Evolutionary conservation across 2,329 filamentous ascomycete species (phyloP), one percentile per base, ranked within the genome.

Genomic region (Myriosclerotinia curreyana): DNA sequence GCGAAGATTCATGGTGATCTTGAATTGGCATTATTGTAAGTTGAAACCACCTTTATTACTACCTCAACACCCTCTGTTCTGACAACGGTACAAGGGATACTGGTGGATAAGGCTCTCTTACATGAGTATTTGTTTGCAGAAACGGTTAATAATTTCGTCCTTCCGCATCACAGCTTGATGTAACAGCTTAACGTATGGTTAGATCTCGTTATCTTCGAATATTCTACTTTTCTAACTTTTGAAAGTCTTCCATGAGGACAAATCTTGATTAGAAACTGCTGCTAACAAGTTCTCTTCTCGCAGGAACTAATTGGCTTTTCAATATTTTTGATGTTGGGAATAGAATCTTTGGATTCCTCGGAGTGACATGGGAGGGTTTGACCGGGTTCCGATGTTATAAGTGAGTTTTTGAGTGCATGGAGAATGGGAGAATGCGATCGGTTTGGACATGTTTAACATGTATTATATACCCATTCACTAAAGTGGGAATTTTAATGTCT

Each of bases 1-100:
- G 90, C 90, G 25, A 88, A 85, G 74, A 91, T 93, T 67, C 85
- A 91, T 70, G 92, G 92, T 73, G 92, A 96, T 78, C 78, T 96
- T 68, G 92, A 90, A 80, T 85, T 87, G 64, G 69, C 71, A 22
- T 71, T 73, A 54, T 64, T 73, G 71, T 72, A 51, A 71, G 70
- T 70, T 44, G 49, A 42, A 5, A 64, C n/a, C 22, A 25, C 34
- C 44, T 63, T 55, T 48, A 48, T 28, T 58, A 48, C 25, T 22
- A 31, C n/a, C 15, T 62, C 38, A 40, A 22, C 38, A 50, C 60
- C 40, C 42, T 51, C 20, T 54, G 50, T 62, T 62, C 60, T 62
- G 60, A 62, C 60, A n/a, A 34, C 56, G 31, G 60, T 62, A 62
- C 38, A 62, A 62, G 51, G 60, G 60, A 58, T 38, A 58, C 42